Conservation (phyloP, 495 filamentous ascomycete species). For the Parachaetomium inaequale region DNA sequence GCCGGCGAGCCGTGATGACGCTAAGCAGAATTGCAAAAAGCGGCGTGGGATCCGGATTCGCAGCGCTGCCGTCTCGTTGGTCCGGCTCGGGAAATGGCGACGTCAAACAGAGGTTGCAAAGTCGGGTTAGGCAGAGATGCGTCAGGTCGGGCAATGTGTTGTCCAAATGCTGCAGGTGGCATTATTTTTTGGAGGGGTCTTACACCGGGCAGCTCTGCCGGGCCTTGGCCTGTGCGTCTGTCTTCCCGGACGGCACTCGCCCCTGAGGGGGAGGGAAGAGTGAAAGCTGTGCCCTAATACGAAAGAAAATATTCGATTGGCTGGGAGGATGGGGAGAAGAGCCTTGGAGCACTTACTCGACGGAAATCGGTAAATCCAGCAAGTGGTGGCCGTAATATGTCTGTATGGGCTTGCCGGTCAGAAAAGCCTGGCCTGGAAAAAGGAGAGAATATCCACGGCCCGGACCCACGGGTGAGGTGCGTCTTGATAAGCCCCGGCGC, state of each 20-base stretch:
- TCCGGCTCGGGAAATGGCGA: slow-evolving; percentile 24
- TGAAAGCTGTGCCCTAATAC: neutral
- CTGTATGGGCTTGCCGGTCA: neutral
- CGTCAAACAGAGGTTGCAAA: slow-evolving; percentile 38
- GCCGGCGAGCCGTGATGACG: slow-evolving; percentile 37
- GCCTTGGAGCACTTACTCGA: slow-evolving; percentile 3
- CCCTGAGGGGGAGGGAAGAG: neutral
- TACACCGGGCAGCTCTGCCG: slow-evolving; percentile 7
- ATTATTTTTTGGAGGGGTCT: slow-evolving; percentile 26
- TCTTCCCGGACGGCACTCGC: neutral
- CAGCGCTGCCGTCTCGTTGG: slow-evolving; percentile 31
- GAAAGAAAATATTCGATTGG: slow-evolving; percentile 14
- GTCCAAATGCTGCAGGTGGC: slow-evolving; percentile 35
- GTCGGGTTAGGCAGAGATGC: slow-evolving; percentile 53
- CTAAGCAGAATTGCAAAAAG: slow-evolving; percentile 41
- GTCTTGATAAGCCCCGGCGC: slow-evolving; percentile 2
- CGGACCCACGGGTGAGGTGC: slow-evolving; percentile 8
- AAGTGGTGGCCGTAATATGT: neutral
- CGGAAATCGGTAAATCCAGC: slow-evolving; percentile 4
- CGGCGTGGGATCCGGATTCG: slow-evolving; percentile 35
- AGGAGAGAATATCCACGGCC: slow-evolving; percentile 4
- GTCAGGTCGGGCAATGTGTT: slow-evolving; percentile 47
- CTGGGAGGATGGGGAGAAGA: neutral
- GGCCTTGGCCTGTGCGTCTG: slow-evolving; percentile 18
- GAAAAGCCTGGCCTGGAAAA: neutral